Evolutionary conservation across 331 rosid species (phyloP).

Genomic region (Malus hybrid): DNA sequence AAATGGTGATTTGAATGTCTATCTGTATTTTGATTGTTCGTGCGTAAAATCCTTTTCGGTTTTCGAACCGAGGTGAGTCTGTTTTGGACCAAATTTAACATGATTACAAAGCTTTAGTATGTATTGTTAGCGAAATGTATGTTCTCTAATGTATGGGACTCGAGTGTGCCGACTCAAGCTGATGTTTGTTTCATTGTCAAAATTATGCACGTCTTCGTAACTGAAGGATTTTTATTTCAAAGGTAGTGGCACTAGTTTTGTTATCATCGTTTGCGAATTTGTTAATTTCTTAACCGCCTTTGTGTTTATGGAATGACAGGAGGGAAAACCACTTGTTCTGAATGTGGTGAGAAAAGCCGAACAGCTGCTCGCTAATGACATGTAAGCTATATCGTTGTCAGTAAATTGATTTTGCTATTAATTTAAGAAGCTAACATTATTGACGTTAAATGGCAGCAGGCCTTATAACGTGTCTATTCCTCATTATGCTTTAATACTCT

Average conservation of each 20-base stretch:
- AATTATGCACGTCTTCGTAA: background rate
- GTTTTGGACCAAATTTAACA: background rate
- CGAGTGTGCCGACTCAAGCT: background rate
- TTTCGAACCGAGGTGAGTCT: constrained; percentile 70
- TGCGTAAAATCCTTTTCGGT: background rate
- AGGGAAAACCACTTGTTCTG: constrained; percentile 94
- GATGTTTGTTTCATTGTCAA: background rate
- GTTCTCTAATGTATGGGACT: background rate
- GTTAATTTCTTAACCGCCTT: background rate
- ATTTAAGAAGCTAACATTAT: background rate
- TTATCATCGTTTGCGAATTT: background rate
- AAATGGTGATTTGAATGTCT: background rate
- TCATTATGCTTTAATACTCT: constrained; percentile 3
- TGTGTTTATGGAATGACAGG: constrained; percentile 44
- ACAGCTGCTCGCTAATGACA: constrained; percentile 61
- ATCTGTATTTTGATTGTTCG: background rate
- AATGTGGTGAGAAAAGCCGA: constrained; percentile 81
- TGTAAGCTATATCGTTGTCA: constrained; percentile 15
- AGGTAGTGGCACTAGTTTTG: background rate
- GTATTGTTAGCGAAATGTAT: background rate
- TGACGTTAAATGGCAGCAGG: background rate
- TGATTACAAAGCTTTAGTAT: background rate
- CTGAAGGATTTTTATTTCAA: background rate
- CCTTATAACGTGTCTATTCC: background rate
- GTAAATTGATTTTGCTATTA: background rate